Conservation (phyloP, 1,284 basidiomycete genomes). For the Pseudozyma flocculosa region DNA sequence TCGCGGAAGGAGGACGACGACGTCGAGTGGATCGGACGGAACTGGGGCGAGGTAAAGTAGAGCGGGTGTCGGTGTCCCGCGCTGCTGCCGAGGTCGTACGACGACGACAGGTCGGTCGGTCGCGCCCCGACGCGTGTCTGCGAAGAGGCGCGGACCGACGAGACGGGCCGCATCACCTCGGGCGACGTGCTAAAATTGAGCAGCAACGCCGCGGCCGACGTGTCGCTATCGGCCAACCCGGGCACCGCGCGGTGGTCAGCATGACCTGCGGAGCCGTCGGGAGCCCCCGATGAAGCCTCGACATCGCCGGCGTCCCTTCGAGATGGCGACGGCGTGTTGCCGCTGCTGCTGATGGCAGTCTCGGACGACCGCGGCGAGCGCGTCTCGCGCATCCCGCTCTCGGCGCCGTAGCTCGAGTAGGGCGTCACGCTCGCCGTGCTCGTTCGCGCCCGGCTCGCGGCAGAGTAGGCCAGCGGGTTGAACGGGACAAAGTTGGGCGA, state of each 20-base stretch:
- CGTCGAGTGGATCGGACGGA: conserved; percentile 3
- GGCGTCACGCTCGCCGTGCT: too few relatives aligned
- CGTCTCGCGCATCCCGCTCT: too few relatives aligned
- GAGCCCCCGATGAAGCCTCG: too few relatives aligned
- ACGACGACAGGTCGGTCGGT: conserved; percentile 3
- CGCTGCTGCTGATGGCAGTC: too few relatives aligned
- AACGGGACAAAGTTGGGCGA: conserved; percentile 26
- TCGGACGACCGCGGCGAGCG: too few relatives aligned
- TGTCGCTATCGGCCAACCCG: conserved; percentile 13
- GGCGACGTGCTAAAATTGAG: conserved; percentile 40
- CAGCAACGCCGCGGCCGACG: conserved; percentile 22
- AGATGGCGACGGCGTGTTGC: too few relatives aligned
- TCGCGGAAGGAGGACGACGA: background rate
- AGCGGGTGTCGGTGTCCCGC: background rate
- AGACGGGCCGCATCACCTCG: conserved; percentile 31
- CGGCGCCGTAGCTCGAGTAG: too few relatives aligned
- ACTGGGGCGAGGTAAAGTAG: conserved; percentile 12
- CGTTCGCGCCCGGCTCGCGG: background rate
- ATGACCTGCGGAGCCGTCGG: too few relatives aligned
- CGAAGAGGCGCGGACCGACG: background rate
- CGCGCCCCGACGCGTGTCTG: background rate
- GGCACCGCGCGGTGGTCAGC: background rate
- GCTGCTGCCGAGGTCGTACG: conserved; percentile 1
- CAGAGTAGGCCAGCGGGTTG: conserved; percentile 3
- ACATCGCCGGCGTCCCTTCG: too few relatives aligned